A percentile compares a stretch with the other conserved stretches of the same genome.
These are phyloP conservation scores for Epichloe bromicola DNA, from an alignment of 2,329 filamentous ascomycete genomes.

Conservation along the genomic window DNA sequence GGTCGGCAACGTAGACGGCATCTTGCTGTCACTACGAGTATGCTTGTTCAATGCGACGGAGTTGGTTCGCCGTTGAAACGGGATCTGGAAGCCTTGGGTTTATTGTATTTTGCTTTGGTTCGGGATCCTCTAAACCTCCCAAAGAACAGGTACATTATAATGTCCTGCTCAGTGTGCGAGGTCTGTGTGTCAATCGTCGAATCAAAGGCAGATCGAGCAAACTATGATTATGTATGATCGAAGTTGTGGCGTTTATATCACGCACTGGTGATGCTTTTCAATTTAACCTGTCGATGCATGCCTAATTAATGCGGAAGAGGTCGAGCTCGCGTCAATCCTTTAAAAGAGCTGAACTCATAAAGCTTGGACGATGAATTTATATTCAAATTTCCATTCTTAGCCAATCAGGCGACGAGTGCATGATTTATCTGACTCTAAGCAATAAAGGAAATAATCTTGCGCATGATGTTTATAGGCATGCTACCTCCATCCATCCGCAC, in stretches of 20 bases:
- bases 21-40: slow-evolving; percentile 11
- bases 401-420: too few relatives aligned
- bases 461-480: too few relatives aligned
- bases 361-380: too few relatives aligned
- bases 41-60: slow-evolving; percentile 22
- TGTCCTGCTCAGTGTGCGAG: background rate
- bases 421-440: too few relatives aligned
- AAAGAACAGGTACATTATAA: background rate
- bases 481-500: too few relatives aligned
- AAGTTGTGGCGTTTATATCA: slow-evolving; percentile 30
- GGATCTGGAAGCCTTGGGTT: slow-evolving; percentile 3
- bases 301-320: too few relatives aligned
- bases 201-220: background rate
- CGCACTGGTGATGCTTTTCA: slow-evolving; percentile 25
- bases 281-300: background rate
- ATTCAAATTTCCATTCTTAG: too few relatives aligned
- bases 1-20: background rate
- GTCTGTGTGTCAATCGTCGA: background rate
- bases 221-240: slow-evolving; percentile 28
- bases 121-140: slow-evolving; percentile 6
- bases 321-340: too few relatives aligned
- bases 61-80: slow-evolving; percentile 19
- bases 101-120: slow-evolving; percentile 16
- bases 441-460: too few relatives aligned
- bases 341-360: too few relatives aligned